A percentile compares a stretch with the other conserved stretches of the same genome.
phyloP scores from a whole-genome alignment of 345 rosid species.

The Ceriops tagal region DNA sequence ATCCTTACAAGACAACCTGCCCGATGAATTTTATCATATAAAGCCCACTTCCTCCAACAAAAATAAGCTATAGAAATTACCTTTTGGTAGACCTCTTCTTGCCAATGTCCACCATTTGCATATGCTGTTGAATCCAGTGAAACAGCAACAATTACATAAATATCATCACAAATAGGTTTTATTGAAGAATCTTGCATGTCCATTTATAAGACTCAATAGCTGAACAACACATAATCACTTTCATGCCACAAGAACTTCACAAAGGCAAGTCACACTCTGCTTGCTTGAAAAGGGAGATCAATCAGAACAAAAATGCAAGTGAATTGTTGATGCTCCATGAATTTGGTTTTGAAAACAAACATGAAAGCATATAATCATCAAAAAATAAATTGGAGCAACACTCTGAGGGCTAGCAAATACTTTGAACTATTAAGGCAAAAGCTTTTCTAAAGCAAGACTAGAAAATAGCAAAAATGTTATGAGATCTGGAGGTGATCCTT shows the following conservation, averaged over 20 bases:
- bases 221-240: too few relatives aligned
- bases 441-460: not conserved
- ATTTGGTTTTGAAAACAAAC: too few relatives aligned
- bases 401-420: too few relatives aligned
- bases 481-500: slow-evolving; percentile 61
- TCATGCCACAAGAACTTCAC: too few relatives aligned
- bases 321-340: too few relatives aligned
- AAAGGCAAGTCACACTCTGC: too few relatives aligned
- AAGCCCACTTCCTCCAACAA: not conserved
- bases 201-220: too few relatives aligned
- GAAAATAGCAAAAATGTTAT: slow-evolving; percentile 7
- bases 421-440: too few relatives aligned
- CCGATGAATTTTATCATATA: too few relatives aligned
- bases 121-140: slow-evolving; percentile 73
- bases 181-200: not conserved
- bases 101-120: slow-evolving; percentile 80
- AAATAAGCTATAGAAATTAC: slow-evolving; percentile 23
- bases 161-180: not conserved
- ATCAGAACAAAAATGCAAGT: not conserved
- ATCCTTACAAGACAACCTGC: too few relatives aligned
- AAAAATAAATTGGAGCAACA: too few relatives aligned
- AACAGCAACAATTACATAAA: slow-evolving; percentile 45
- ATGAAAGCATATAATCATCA: not conserved
- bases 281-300: too few relatives aligned
- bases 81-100: slow-evolving; percentile 85